Base-by-base conservation (phyloP, 2,329 filamentous ascomycete species). In the Botrytis byssoidea region DNA sequence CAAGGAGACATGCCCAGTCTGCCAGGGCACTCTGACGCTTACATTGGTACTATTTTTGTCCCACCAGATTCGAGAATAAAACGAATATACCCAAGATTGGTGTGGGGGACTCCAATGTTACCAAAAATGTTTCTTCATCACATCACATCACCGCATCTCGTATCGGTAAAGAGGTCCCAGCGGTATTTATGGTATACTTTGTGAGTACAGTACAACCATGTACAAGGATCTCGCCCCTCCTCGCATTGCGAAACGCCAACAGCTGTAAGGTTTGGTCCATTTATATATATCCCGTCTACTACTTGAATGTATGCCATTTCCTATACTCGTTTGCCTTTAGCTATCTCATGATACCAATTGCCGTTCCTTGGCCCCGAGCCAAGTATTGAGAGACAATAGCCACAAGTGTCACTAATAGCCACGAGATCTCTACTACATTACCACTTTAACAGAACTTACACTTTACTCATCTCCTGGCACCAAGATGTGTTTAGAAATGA, bases 231-330 rank as follows among this genome's bases (percentile, higher is more conserved):
- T 68, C 16, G 46, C 35, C 46, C 46, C 46, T 55, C 65, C 46
- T 68, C 35, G 32, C 22, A 51, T 67, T 67, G 32, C 64, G 32
- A 67, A 67, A 67, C 46, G 37, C 65, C 66, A 68, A 68, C 66
- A 57, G 48, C 66, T 68, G 35, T 32, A 68, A 68, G 35, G 18
- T 57, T 35, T 57, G 37, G 66, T 29, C 25, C 66, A 32, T 57
- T 42, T 29, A 68, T 68, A 68, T 68, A 68, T 68, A 42, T n/a
- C 66, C 10, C 48, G 9, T 57, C 25, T 32, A 1, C 25, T 42
- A 8, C 46, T 10, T 29, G 37, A 2, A 10, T 29, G 22, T 55
- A 22, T 35, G n/a, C n/a, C n/a, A 20, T 42, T 42, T 40, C 29
- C 48, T 57, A 57, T 16, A 40, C 35, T 68, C 57, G 66, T 20